phyloP scores from a whole-genome alignment of 345 rosid genomes.

The Brassica nigra region DNA sequence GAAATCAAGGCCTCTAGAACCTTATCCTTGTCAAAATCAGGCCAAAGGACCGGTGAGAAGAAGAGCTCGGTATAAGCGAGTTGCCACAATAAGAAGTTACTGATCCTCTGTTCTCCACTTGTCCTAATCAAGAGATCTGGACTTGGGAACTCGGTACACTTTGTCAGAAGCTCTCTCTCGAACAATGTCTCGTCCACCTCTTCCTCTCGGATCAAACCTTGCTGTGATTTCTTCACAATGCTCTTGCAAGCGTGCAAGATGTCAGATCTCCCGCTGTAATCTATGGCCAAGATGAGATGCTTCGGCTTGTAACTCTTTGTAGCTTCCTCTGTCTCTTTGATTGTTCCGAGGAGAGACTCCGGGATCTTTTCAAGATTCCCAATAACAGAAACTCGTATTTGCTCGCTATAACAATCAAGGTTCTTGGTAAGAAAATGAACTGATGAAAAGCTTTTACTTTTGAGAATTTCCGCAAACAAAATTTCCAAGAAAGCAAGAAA shows the following conservation, averaged over 20 bases:
- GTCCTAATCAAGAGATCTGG: slow-evolving; percentile 78
- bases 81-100: slow-evolving; percentile 82
- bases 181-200: slow-evolving; percentile 57
- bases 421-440: background rate
- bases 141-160: slow-evolving; percentile 51
- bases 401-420: slow-evolving; percentile 40
- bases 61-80: slow-evolving; percentile 74
- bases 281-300: slow-evolving; percentile 66
- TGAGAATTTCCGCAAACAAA: background rate
- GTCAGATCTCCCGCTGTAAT: slow-evolving; percentile 73
- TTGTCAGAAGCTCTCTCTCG: slow-evolving; percentile 63
- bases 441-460: background rate
- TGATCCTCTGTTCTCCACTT: slow-evolving; percentile 72
- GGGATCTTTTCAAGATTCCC: slow-evolving; percentile 64
- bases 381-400: slow-evolving; percentile 52
- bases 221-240: slow-evolving; percentile 48
- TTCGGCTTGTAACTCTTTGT: slow-evolving; percentile 48
- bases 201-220: slow-evolving; percentile 47
- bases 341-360: slow-evolving; percentile 36
- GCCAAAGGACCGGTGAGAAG: slow-evolving; percentile 64
- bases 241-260: slow-evolving; percentile 61
- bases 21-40: slow-evolving; percentile 60
- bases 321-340: slow-evolving; percentile 47
- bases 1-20: slow-evolving; percentile 56
- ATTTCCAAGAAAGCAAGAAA: background rate